Evolutionary conservation across 2,329 filamentous ascomycete genomes (phyloP).

Genomic region (Bimuria novae-zelandiae): DNA sequence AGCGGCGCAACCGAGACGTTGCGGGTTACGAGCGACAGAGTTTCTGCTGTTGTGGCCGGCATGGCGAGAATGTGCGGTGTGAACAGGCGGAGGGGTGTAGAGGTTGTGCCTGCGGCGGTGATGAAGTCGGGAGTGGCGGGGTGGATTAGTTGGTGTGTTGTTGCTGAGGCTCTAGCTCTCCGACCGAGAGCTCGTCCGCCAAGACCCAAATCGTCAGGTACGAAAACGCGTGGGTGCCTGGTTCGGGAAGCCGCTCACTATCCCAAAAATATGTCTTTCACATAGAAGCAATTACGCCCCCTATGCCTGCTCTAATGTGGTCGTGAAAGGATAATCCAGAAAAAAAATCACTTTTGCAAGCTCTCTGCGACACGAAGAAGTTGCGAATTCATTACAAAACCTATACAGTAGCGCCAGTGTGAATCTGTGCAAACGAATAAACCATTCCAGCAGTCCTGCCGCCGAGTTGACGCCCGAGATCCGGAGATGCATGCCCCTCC

Average conservation of each 20-base stretch:
- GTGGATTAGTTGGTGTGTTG: slow-evolving; percentile 18
- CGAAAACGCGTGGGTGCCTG: slow-evolving; percentile 1
- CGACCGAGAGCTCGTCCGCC: slow-evolving; percentile 35
- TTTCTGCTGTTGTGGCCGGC: slow-evolving; percentile 96
- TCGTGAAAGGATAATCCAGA: too few relatives aligned
- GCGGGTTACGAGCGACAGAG: slow-evolving; percentile 88
- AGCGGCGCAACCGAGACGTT: slow-evolving; percentile 97
- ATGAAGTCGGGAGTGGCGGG: slow-evolving; percentile 14
- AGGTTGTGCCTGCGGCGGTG: slow-evolving; percentile 4
- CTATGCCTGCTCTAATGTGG: too few relatives aligned
- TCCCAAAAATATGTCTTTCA: background rate
- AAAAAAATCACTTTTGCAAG: too few relatives aligned
- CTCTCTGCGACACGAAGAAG: background rate
- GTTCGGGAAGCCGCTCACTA: background rate
- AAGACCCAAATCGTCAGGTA: slow-evolving; percentile 13
- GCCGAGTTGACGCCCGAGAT: background rate
- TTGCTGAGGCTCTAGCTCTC: slow-evolving; percentile 40
- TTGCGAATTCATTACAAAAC: background rate
- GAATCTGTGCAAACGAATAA: background rate
- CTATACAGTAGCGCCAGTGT: background rate
- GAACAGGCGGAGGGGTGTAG: slow-evolving; percentile 11
- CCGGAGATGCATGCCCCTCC: slow-evolving; percentile 10
- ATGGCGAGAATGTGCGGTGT: slow-evolving; percentile 55
- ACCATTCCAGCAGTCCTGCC: slow-evolving; percentile 12
- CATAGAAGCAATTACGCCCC: too few relatives aligned